Evolutionary conservation across 2,329 filamentous ascomycete genomes (phyloP).

Genomic region (Hortaea werneckii): DNA sequence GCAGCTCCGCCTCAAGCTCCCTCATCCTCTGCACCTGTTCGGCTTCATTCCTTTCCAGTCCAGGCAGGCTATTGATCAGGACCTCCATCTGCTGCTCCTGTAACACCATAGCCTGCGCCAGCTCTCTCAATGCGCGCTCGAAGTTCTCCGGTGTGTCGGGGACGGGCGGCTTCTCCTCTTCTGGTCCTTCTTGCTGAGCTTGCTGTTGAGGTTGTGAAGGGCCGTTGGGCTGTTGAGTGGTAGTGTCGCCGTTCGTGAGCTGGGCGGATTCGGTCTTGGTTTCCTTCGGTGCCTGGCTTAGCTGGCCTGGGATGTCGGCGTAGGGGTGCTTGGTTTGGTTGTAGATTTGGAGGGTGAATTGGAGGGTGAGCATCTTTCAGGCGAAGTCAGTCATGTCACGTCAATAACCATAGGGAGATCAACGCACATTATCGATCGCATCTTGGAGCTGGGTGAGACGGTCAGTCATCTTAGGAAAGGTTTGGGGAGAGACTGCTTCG

Average conservation of each 20-base stretch:
- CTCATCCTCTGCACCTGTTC: conserved; percentile 57
- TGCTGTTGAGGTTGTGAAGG: conserved; percentile 7
- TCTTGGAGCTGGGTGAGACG: conserved; percentile 76
- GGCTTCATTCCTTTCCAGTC: conserved; percentile 65
- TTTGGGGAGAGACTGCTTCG: too few relatives aligned
- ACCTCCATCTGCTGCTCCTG: conserved; percentile 78
- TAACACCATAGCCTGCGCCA: conserved; percentile 64
- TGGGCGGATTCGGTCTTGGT: not conserved
- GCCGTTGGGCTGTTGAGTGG: conserved; percentile 11
- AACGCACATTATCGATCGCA: conserved; percentile 64
- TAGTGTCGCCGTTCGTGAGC: conserved; percentile 12
- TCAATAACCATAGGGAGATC: not conserved
- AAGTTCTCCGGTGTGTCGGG: conserved; percentile 55
- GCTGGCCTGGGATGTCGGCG: conserved; percentile 33
- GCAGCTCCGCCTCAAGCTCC: conserved; percentile 34
- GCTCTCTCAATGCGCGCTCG: conserved; percentile 56
- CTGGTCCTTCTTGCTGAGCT: conserved; percentile 1
- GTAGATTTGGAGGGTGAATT: conserved; percentile 37
- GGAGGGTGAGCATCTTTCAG: conserved; percentile 36
- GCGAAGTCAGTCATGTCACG: conserved; percentile 1
- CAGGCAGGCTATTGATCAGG: conserved; percentile 64
- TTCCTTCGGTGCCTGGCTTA: conserved; percentile 22
- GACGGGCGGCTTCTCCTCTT: conserved; percentile 38
- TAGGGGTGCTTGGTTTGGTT: conserved; percentile 34
- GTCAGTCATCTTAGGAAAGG: conserved; percentile 35